These are phyloP conservation scores for Diplodia seriata DNA, from an alignment of 2,329 filamentous ascomycete genomes.

Conservation along the genomic window DNA sequence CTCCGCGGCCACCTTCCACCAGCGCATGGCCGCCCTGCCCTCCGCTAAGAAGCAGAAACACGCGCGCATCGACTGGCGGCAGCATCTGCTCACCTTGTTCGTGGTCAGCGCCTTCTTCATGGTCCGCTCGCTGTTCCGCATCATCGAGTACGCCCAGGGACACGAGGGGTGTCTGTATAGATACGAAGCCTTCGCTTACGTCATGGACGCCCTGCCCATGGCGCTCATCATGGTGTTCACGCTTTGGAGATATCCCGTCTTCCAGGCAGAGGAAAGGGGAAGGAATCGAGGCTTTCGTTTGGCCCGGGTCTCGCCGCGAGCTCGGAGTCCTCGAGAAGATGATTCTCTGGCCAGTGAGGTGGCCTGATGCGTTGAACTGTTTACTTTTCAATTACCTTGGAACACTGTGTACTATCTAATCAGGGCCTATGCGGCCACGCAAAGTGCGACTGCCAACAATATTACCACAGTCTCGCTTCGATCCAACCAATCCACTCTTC, in stretches of 20 bases:
- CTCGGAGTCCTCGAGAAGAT: background rate
- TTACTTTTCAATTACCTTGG: no score
- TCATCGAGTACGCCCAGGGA: background rate
- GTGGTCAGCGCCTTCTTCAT: constrained; percentile 5
- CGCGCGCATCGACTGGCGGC: background rate
- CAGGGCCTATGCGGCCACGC: no score
- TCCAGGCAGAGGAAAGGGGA: background rate
- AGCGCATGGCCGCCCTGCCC: constrained; percentile 36
- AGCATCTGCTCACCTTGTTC: background rate
- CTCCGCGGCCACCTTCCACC: constrained; percentile 41
- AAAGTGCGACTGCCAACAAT: no score
- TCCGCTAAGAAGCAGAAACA: constrained; percentile 30
- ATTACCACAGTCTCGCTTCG: no score
- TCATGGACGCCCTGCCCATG: background rate
- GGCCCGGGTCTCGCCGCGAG: background rate
- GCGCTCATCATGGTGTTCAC: background rate
- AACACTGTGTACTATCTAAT: no score
- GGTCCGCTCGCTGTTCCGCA: constrained; percentile 1
- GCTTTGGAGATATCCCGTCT: background rate
- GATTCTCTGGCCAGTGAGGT: background rate
- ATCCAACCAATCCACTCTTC: no score
- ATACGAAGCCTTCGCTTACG: background rate
- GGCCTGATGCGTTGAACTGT: background rate
- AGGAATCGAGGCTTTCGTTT: background rate
- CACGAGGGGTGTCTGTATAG: background rate